These are phyloP conservation scores for Amanita inopinata DNA, from an alignment of 768 basidiomycete genomes.

Conservation along the genomic window DNA sequence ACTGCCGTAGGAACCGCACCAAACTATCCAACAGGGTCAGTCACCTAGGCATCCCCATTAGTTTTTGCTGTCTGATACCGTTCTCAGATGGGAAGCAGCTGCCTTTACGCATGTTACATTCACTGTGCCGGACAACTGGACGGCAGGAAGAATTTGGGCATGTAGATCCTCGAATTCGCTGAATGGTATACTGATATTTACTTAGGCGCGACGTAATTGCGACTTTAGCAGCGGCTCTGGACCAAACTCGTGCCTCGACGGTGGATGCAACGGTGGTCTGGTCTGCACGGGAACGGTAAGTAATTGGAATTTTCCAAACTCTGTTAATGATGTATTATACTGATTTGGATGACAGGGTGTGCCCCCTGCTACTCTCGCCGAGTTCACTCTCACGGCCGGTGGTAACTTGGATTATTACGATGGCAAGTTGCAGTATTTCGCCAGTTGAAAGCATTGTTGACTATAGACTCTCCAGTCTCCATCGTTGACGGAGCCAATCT, in stretches of 20 bases:
- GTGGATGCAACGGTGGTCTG: slow-evolving; percentile 65
- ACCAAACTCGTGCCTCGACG: slow-evolving; percentile 52
- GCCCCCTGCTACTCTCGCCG: slow-evolving; percentile 63
- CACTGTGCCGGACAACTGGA: slow-evolving; percentile 55
- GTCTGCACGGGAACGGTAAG: slow-evolving; percentile 46
- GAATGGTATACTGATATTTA: not conserved
- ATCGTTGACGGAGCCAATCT: slow-evolving; percentile 61
- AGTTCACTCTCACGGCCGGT: slow-evolving; percentile 46
- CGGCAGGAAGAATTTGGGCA: slow-evolving; percentile 49
- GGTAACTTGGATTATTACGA: slow-evolving; percentile 49
- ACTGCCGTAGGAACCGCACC: slow-evolving; percentile 51
- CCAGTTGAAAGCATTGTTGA: not conserved
- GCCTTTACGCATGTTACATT: slow-evolving; percentile 32
- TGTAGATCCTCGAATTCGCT: not conserved
- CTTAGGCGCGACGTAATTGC: slow-evolving; percentile 55
- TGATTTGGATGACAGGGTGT: slow-evolving; percentile 29
- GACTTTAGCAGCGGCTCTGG: slow-evolving; percentile 44
- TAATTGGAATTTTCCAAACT: not conserved
- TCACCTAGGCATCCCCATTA: not conserved
- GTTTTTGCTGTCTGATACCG: not conserved
- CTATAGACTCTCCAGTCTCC: slow-evolving; percentile 43
- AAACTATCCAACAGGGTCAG: slow-evolving; percentile 35
- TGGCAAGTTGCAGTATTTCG: slow-evolving; percentile 24
- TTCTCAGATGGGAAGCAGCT: slow-evolving; percentile 30
- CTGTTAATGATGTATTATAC: not conserved